Conservation (phyloP, 805 yeast species). For the Candida quercuum region DNA sequence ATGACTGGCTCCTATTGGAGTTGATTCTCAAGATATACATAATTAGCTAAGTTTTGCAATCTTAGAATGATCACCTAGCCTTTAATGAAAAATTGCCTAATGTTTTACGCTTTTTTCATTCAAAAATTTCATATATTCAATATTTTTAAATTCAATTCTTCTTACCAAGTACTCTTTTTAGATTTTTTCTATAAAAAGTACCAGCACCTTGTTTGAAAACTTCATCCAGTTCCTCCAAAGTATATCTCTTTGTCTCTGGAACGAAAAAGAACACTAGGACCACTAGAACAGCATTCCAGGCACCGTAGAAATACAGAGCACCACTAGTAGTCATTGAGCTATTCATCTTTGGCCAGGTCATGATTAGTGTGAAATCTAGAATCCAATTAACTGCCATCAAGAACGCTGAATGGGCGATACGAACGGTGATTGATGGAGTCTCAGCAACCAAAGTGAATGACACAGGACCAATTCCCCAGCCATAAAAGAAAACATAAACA, state of each 20-base stretch:
- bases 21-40: too few species aligned
- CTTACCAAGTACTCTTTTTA: background rate
- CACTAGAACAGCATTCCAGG: slow-evolving; percentile 44
- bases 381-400: slow-evolving; percentile 43
- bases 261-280: slow-evolving; percentile 39
- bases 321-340: slow-evolving; percentile 42
- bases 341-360: slow-evolving; percentile 47
- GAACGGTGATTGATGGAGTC: slow-evolving; percentile 43
- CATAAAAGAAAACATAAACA: slow-evolving; percentile 39
- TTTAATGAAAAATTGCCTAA: too few species aligned
- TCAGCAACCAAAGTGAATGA: slow-evolving; percentile 53
- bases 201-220: slow-evolving; percentile 40
- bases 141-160: background rate
- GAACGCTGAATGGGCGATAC: slow-evolving; percentile 46
- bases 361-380: slow-evolving; percentile 42
- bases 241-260: slow-evolving; percentile 64
- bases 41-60: too few species aligned
- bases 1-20: too few species aligned
- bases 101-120: too few species aligned
- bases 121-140: too few species aligned
- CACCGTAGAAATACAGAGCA: slow-evolving; percentile 48
- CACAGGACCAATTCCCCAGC: slow-evolving; percentile 50
- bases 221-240: slow-evolving; percentile 73
- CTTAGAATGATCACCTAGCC: too few species aligned
- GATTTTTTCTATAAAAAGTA: slow-evolving; percentile 1